Evolutionary conservation across 768 basidiomycete genomes (phyloP), one percentile per base, ranked within the genome.

Genomic region (Lactarius akahatsu): DNA sequence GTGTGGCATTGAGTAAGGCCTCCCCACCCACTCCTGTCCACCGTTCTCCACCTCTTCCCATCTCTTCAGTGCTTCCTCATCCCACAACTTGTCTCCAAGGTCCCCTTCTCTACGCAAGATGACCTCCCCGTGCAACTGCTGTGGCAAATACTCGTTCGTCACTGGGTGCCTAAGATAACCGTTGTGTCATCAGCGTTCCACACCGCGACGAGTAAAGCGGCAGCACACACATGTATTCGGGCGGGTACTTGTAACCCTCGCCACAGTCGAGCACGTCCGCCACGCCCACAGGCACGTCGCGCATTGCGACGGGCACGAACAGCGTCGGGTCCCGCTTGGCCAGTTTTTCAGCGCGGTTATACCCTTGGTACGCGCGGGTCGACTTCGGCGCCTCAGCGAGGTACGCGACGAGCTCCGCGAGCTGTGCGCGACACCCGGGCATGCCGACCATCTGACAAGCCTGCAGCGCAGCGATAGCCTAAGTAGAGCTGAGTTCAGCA

Each of bases 331-430:
- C 85, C 64, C 71, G 71, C 72, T 82, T 82, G 7, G 86, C 89
- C 2, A 85, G 85, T 57, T 73, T 83, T 73, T 88, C 88, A 1
- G 90, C 90, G 38, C 81, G 78, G 28, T 83, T 84, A 76, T 93
- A 94, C 0, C 86, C 93, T 61, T 86, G 85, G 72, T 94, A 95
- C 4, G 88, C 76, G 26, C 92, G 84, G 0, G 90, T 92, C 36
- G 87, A 89, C 76, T 95, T 95, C 0, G 87, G 88, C 2, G 91
- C 88, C 75, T 92, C 90, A n/a, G 89, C 80, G 57, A 95, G 83
- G 74, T 92, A 91, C 32, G 86, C 82, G 18, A 93, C 85, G 36
- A 88, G 80, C 72, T 94, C 91, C 32, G 90, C 88, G 38, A 92
- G 80, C 68, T 90, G 89, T 70, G 89, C 89, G 60, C 89, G 82